Evolutionary conservation across 2,329 filamentous ascomycete genomes (phyloP).

Genomic region (Penicillium olsonii): DNA sequence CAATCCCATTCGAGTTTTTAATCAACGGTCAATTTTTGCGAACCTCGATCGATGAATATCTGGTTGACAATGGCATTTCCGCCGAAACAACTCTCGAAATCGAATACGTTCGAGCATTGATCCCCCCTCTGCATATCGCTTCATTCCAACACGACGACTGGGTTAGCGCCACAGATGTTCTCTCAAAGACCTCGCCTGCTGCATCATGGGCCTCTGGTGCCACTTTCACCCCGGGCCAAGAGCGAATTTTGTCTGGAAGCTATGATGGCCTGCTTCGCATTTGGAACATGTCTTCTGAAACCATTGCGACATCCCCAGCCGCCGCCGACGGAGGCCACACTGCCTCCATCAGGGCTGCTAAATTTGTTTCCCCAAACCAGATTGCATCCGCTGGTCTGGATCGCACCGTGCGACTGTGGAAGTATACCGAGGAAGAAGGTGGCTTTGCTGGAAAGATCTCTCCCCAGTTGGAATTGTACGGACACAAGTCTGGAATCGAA

Average conservation of each 20-base stretch:
- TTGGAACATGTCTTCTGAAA: slow-evolving; percentile 86
- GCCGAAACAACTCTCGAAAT: slow-evolving; percentile 83
- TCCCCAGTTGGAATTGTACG: slow-evolving; percentile 78
- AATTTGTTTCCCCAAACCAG: slow-evolving; percentile 75
- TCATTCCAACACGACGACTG: slow-evolving; percentile 98
- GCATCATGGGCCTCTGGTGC: slow-evolving; percentile 57
- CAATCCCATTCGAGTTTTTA: slow-evolving; percentile 76
- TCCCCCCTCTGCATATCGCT: slow-evolving; percentile 84
- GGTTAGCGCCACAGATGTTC: slow-evolving; percentile 83
- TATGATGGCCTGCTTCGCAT: slow-evolving; percentile 88
- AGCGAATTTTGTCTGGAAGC: slow-evolving; percentile 83
- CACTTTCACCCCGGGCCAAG: slow-evolving; percentile 55
- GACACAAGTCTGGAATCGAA: slow-evolving; percentile 74
- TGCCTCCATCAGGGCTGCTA: slow-evolving; percentile 76
- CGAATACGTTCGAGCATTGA: slow-evolving; percentile 88
- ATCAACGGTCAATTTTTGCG: slow-evolving; percentile 91
- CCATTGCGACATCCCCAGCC: slow-evolving; percentile 73
- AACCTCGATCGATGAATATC: slow-evolving; percentile 86
- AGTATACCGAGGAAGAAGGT: slow-evolving; percentile 70
- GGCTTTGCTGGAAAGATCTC: slow-evolving; percentile 64
- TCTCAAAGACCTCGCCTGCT: slow-evolving; percentile 67
- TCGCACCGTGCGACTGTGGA: slow-evolving; percentile 85
- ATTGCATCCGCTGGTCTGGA: slow-evolving; percentile 83
- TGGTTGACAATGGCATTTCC: slow-evolving; percentile 81
- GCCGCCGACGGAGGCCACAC: slow-evolving; percentile 71